Conservation (phyloP, 2,329 filamentous ascomycete species). For the Aspergillus sp. region DNA sequence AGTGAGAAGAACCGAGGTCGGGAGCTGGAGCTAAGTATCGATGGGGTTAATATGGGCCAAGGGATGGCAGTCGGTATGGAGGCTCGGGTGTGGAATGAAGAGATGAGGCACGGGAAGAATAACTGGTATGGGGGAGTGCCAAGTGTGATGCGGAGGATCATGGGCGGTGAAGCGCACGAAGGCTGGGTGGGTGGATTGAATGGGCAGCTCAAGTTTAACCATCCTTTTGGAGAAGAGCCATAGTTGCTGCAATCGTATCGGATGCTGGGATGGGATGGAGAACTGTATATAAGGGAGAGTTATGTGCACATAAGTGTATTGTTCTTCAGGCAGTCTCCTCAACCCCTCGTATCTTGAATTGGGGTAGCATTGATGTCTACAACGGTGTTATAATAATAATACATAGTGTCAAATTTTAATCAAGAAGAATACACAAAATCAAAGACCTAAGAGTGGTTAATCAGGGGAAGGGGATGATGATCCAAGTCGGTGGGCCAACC, state of each 20-base stretch:
- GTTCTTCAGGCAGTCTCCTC: too few species aligned
- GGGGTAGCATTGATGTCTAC: too few species aligned
- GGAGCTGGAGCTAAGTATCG: slow-evolving; percentile 74
- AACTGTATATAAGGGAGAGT: too few species aligned
- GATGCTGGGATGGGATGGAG: too few species aligned
- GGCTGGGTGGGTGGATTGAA: slow-evolving; percentile 96
- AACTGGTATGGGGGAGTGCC: slow-evolving; percentile 77
- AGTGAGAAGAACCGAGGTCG: slow-evolving; percentile 74
- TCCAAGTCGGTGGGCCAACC: too few species aligned
- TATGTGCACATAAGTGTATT: too few species aligned
- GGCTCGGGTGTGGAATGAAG: slow-evolving; percentile 82
- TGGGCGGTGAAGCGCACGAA: slow-evolving; percentile 62
- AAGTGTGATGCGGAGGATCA: slow-evolving; percentile 69
- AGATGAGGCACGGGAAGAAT: slow-evolving; percentile 53
- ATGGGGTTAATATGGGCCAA: slow-evolving; percentile 62
- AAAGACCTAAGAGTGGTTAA: too few species aligned
- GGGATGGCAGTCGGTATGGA: slow-evolving; percentile 73
- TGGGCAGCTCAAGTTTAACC: slow-evolving; percentile 91
- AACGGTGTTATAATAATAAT: too few species aligned
- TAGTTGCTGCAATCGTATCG: neutral
- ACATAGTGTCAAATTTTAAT: too few species aligned
- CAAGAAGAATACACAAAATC: too few species aligned
- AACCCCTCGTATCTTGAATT: too few species aligned
- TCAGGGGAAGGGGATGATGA: too few species aligned
- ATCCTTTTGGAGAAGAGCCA: slow-evolving; percentile 75